Evolutionary conservation across 495 filamentous ascomycete species (phyloP).

Genomic region (Lasiosphaeria miniovina): DNA sequence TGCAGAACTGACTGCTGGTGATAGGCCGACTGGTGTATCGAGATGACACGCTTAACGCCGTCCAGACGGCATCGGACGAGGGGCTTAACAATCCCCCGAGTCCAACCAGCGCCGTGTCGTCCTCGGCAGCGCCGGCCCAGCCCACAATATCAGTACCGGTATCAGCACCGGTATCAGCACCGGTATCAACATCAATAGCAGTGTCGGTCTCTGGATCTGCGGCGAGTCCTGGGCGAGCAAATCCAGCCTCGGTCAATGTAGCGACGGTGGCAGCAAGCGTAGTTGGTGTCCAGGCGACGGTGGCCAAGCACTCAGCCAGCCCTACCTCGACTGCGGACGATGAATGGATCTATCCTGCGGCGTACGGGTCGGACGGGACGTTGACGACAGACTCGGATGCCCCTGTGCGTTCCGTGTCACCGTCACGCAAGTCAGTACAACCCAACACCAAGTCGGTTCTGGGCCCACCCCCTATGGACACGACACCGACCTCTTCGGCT

Average conservation of each 20-base stretch:
- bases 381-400: constrained; percentile 21
- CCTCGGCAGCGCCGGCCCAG: neutral
- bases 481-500: neutral
- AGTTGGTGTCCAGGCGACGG: neutral
- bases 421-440: constrained; percentile 15
- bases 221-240: neutral
- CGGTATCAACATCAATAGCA: neutral
- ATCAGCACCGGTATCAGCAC: neutral
- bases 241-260: constrained; percentile 2
- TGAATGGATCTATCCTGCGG: constrained; percentile 19
- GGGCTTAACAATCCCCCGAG: neutral
- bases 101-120: neutral
- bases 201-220: neutral
- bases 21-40: constrained; percentile 1
- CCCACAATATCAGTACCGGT: neutral
- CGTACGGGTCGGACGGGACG: constrained; percentile 14
- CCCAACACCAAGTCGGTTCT: constrained; percentile 9
- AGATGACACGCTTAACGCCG: neutral
- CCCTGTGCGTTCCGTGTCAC: constrained; percentile 14
- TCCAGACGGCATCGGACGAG: neutral
- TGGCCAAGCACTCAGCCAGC: neutral
- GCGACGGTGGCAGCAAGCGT: neutral
- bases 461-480: constrained; percentile 19
- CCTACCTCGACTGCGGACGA: constrained; percentile 7
- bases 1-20: neutral